Base-by-base conservation (phyloP, 495 filamentous ascomycete species). In the Diplogelasinospora grovesii region DNA sequence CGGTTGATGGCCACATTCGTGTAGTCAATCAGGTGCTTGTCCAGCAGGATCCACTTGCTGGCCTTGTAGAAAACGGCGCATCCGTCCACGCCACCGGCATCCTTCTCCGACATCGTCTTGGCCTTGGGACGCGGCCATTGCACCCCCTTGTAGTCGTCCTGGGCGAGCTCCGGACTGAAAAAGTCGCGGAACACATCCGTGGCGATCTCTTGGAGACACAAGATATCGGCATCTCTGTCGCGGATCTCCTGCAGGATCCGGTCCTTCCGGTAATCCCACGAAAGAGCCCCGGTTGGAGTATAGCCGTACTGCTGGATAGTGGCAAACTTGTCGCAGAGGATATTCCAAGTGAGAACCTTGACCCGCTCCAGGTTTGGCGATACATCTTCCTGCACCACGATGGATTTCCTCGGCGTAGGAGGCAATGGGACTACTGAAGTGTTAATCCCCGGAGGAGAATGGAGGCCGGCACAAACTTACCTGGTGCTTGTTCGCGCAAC, bases 41-140 rank as follows among this genome's bases (percentile, higher is more conserved):
- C 89, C 21, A 97, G 77, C 31, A 93, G 65, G 49, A 93, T 85
- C 63, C 85, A 97, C 69, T 94, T 94, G 65, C 74, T 84, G 45
- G 71, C 76, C 64, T 95, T 98, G 74, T 85, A 97, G 61, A 98
- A 96, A 22, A 86, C 90, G 22, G 92, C 92, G 62, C 92, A 98
- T 13, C 92, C 92, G 67, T 98, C 92, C 4, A 98, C 89, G 11
- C 66, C 60, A 53, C 82, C 85, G 9, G 87, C 84, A 39, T 97
- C 88, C 48, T 82, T 84, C 53, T 89, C 85, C 22, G 77, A 76
- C 86, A 97, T 90, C 11, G 89, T 95, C 69, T 83, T 83, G 18
- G 88, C 83, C 53, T 92, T 77, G 37, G 80, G 75, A 57, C 90
- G 85, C 2, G 86, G 83, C 74, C 83, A 95, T 60, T 86, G 95